Base-by-base conservation (phyloP, 1,284 basidiomycete species). In the Puccinia hordei region DNA sequence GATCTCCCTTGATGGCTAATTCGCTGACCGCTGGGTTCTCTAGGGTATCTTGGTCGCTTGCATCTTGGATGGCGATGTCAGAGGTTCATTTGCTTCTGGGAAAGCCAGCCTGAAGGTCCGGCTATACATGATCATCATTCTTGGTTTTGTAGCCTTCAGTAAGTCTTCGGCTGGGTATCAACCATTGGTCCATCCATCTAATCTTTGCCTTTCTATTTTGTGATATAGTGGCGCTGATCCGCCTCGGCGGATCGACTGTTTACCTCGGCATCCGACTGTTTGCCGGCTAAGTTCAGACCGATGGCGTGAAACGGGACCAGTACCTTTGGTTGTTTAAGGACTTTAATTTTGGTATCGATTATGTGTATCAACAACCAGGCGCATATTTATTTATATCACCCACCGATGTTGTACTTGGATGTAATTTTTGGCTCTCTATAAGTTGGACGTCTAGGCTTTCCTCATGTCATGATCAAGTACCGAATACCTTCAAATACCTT, bases 21-120 rank as follows among this genome's bases (percentile, higher is more conserved):
- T 51, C 74, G 15, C 73, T 38, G 51, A 33, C 10, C 27, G 27
- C 17, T 77, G 53, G n/a, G 22, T 66, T 33, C n/a, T 66, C 8
- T 81, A 93, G 92, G 92, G 91, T 1, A 82, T 93, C 61, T 87
- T 94, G n/a, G 86, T 93, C 49, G 88, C 90, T 33, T 87, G 87
- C 13, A 93, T 97, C 79, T 86, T 97, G 33, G 90, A 91, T 9
- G 91, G 91, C 24, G 88, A 89, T 69, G 87, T 89, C 76, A 86
- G 90, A 0, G 87, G 87, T 65, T 91, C 92, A 0, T 95, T 96
- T 86, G 87, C 87, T 35, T 66, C 80, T 0, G 82, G 81, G 6
- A 77, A 77, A 68, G 61, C 75, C 30, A 65, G 65, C 51, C 13
- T 77, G 33, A 77, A 77, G 33, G 63, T 77, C 33, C 41, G 65